phyloP scores from a whole-genome alignment of 768 basidiomycete species.

The Termitomyces sp. region DNA sequence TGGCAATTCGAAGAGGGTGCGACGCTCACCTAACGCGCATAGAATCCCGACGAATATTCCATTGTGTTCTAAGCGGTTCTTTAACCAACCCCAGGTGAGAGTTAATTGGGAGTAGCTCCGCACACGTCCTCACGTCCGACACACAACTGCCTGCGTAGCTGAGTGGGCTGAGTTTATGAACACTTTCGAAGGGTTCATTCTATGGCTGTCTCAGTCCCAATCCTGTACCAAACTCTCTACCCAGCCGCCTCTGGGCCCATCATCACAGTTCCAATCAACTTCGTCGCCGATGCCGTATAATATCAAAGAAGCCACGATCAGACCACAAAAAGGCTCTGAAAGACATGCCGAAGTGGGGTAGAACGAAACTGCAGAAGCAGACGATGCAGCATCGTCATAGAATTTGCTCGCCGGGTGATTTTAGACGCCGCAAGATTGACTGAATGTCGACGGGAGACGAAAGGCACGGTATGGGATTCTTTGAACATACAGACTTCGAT shows the following conservation, averaged over 20 bases:
- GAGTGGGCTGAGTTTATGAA: slow-evolving; percentile 3
- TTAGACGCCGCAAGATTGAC: background rate
- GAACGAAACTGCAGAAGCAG: background rate
- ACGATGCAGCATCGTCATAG: background rate
- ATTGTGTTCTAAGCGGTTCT: background rate
- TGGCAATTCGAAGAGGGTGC: background rate
- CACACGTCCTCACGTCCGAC: slow-evolving; percentile 14
- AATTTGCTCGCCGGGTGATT: background rate
- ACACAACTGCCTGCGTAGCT: slow-evolving; percentile 7
- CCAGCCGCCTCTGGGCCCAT: slow-evolving; percentile 2
- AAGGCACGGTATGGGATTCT: background rate
- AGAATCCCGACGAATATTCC: background rate
- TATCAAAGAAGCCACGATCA: background rate
- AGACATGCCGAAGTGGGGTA: background rate
- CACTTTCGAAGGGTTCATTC: slow-evolving; percentile 4
- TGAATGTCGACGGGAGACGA: background rate
- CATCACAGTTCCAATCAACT: background rate
- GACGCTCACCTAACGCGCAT: background rate
- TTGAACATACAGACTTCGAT: background rate
- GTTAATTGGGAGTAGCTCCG: slow-evolving; percentile 1
- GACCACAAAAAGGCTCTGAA: background rate
- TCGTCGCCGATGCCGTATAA: slow-evolving; percentile 3
- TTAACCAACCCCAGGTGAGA: background rate
- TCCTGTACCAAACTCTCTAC: slow-evolving; percentile 3
- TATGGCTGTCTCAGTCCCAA: background rate